phyloP scores from a whole-genome alignment of 2,329 filamentous ascomycete species.

The Xylariaceae sp. region DNA sequence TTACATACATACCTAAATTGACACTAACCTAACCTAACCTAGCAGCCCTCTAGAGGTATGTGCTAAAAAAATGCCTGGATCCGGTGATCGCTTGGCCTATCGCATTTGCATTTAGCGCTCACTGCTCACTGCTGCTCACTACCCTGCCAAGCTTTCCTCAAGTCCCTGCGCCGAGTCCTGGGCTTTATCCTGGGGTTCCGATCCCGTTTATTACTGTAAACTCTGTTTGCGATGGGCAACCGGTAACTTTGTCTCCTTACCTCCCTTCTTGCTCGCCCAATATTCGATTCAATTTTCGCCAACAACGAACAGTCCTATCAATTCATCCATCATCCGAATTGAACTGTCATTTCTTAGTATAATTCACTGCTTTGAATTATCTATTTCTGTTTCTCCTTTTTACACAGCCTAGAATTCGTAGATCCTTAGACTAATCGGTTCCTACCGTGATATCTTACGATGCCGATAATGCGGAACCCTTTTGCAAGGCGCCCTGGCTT shows the following conservation, averaged over 20 bases:
- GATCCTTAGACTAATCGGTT: neutral
- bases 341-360: neutral
- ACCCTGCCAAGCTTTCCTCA: neutral
- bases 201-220: too few relatives aligned
- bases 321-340: neutral
- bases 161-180: neutral
- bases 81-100: neutral
- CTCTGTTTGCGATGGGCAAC: too few relatives aligned
- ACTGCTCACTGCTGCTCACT: too few relatives aligned
- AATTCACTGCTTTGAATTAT: neutral
- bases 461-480: slow-evolving; percentile 65
- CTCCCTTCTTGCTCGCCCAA: neutral
- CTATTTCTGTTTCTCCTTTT: neutral
- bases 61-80: neutral
- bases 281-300: neutral
- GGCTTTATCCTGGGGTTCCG: too few relatives aligned
- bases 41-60: too few relatives aligned
- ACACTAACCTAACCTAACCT: too few relatives aligned
- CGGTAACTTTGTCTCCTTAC: neutral
- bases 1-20: too few relatives aligned
- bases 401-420: neutral
- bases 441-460: slow-evolving; percentile 22
- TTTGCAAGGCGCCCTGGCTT: slow-evolving; percentile 63
- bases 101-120: too few relatives aligned
- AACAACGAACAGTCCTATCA: neutral